Evolutionary conservation across 768 basidiomycete genomes (phyloP), one percentile per base, ranked within the genome.

Genomic region (Epithele typhae): DNA sequence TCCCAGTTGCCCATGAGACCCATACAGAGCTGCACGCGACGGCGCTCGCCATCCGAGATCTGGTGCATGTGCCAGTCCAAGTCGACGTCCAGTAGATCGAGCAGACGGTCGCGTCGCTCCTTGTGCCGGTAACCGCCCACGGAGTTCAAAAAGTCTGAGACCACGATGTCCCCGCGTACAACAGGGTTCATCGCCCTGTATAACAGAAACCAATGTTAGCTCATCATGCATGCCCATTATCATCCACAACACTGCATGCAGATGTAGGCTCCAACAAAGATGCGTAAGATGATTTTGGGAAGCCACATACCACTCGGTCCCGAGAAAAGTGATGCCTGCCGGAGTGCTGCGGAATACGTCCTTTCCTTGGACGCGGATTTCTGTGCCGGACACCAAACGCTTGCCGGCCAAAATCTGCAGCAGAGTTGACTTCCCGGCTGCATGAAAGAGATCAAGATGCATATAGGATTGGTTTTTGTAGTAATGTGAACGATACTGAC

Each of bases 1-100:
- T 97, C 87, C 92, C 92, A 99, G 21, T 87, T 83, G 4, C 75
- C 75, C 95, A 99, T 98, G 25, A 99, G 76, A 3, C 96, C 95
- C 73, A 95, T 92, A 51, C 90, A 91, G 25, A 98, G 82, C 65
- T 99, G 96, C 4, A 98, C 92, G 2, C 86, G 68, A 2, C 96
- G 79, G 42, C 96, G 78, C 67, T 98, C 96, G 39, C 96, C 96
- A 63, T 99, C 96, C 3, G 92, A 95, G 49, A 99, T 94, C 48
- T 83, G 68, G 61, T 95, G 91, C 91, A 95, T 94, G 52, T 81
- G 90, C 93, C 91, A 99, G 60, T 93, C 88, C 17, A 97, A 69
- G 68, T 99, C 96, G 48, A 99, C 80, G 61, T 98, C 94, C 35
- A 98, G 71, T 49, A 99, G 87, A 65, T 92, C 85, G 44, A 99